Percentiles rank a stretch among this genome's conserved stretches.
Evolutionary conservation across 495 filamentous ascomycete species (phyloP).

Genomic region (Penicillium turbatum): DNA sequence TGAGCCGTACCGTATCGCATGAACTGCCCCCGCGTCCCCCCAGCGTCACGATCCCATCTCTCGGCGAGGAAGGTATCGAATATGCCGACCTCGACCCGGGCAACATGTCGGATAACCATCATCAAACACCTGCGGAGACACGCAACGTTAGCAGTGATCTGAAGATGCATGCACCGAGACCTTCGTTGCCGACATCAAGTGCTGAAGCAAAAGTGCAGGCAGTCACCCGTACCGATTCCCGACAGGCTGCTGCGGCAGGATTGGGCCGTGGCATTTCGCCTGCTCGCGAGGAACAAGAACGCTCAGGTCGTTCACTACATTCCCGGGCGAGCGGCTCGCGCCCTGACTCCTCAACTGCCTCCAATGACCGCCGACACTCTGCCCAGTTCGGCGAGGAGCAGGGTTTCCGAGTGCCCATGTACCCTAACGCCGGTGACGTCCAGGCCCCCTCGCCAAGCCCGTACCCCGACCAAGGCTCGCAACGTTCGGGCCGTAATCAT

Average conservation of each 20-base stretch:
- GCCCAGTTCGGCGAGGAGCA: constrained; percentile 62
- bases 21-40: constrained; percentile 58
- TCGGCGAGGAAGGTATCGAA: constrained; percentile 87
- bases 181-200: constrained; percentile 70
- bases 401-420: constrained; percentile 95
- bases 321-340: constrained; percentile 43
- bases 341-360: constrained; percentile 51
- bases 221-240: constrained; percentile 86
- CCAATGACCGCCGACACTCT: constrained; percentile 47
- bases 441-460: constrained; percentile 88
- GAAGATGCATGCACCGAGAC: constrained; percentile 86
- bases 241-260: constrained; percentile 74
- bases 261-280: constrained; percentile 62
- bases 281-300: constrained; percentile 56
- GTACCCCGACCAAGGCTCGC: constrained; percentile 44
- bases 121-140: constrained; percentile 56
- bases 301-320: constrained; percentile 47
- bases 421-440: constrained; percentile 89
- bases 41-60: constrained; percentile 74
- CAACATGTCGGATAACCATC: constrained; percentile 34
- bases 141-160: constrained; percentile 75
- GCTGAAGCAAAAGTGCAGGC: constrained; percentile 74
- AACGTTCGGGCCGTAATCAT: constrained; percentile 63
- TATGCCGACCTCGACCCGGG: constrained; percentile 62
- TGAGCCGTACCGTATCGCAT: constrained; percentile 45